phyloP scores from a whole-genome alignment of 495 filamentous ascomycete species.

The Hypoxylon crocopeplum region DNA sequence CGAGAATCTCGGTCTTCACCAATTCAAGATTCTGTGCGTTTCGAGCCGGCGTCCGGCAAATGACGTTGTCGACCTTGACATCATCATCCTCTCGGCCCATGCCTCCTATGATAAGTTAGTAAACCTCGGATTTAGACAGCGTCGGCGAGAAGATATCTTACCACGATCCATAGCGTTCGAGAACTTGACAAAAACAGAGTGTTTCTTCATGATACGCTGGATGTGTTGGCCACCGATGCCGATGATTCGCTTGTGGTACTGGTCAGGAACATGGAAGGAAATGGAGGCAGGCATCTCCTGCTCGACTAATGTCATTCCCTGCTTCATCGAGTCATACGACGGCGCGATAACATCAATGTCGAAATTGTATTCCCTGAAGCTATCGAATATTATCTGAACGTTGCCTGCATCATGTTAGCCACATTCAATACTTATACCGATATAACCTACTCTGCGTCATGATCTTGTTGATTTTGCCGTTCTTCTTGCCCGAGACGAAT shows the following conservation, averaged over 20 bases:
- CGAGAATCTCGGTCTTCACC: conserved; percentile 98
- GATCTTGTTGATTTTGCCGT: conserved; percentile 99
- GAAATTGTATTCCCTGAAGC: conserved; percentile 99
- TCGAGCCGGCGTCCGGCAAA: conserved; percentile 94
- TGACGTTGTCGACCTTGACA: conserved; percentile 98
- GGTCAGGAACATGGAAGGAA: conserved; percentile 99
- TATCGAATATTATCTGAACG: conserved; percentile 98
- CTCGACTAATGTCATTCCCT: conserved; percentile 89
- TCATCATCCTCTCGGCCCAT: conserved; percentile 96
- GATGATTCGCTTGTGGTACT: conserved; percentile 99
- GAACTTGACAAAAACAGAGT: conserved; percentile 99
- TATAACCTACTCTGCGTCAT: conserved; percentile 85
- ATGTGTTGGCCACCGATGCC: conserved; percentile 98
- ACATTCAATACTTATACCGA: not conserved
- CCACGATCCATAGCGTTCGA: conserved; percentile 98
- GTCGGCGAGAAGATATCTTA: conserved; percentile 20
- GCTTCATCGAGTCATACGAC: conserved; percentile 89
- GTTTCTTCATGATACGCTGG: conserved; percentile 99
- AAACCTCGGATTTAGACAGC: not conserved
- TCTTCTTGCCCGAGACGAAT: conserved; percentile 99
- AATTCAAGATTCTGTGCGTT: conserved; percentile 96
- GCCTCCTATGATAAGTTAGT: conserved; percentile 61
- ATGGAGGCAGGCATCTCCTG: conserved; percentile 99
- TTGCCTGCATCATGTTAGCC: conserved; percentile 61
- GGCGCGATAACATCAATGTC: conserved; percentile 96